Percentiles rank a stretch among this genome's conserved stretches.
Evolutionary conservation across 805 yeast genomes (phyloP).

Genomic region (Tetrapisispora arboricola): DNA sequence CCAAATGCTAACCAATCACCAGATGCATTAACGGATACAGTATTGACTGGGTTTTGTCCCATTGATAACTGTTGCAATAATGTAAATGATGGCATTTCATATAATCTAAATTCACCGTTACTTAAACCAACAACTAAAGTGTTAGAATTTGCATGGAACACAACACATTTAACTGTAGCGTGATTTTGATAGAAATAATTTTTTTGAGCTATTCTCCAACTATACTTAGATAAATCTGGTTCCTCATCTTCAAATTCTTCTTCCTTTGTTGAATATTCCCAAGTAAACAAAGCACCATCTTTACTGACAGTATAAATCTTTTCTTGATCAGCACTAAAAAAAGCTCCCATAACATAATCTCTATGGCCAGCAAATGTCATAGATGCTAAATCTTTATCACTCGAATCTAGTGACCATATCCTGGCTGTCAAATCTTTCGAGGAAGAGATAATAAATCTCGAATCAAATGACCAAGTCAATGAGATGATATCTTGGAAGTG

Average conservation of each 20-base stretch:
- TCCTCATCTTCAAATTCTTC: slow-evolving; percentile 35
- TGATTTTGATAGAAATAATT: slow-evolving; percentile 58
- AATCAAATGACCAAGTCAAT: slow-evolving; percentile 82
- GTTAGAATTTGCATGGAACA: slow-evolving; percentile 67
- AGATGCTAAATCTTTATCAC: slow-evolving; percentile 59
- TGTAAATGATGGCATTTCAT: slow-evolving; percentile 74
- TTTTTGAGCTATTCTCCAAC: slow-evolving; percentile 78
- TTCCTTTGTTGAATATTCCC: slow-evolving; percentile 70
- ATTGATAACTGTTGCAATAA: slow-evolving; percentile 78
- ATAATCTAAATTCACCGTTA: slow-evolving; percentile 83
- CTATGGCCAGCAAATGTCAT: slow-evolving; percentile 87
- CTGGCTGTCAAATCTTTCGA: slow-evolving; percentile 86
- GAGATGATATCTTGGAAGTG: slow-evolving; percentile 76
- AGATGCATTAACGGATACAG: slow-evolving; percentile 64
- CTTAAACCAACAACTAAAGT: slow-evolving; percentile 80
- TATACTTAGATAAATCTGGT: slow-evolving; percentile 32
- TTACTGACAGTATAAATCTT: slow-evolving; percentile 82
- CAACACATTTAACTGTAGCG: slow-evolving; percentile 64
- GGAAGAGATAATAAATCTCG: slow-evolving; percentile 75
- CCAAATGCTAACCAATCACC: slow-evolving; percentile 99
- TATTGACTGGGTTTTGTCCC: slow-evolving; percentile 84
- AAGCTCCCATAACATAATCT: slow-evolving; percentile 79
- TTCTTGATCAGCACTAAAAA: slow-evolving; percentile 81
- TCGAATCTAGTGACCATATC: slow-evolving; percentile 64
- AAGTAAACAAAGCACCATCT: slow-evolving; percentile 87